Base-by-base conservation (phyloP, 2,329 filamentous ascomycete genomes). In the Penicillium italicum region DNA sequence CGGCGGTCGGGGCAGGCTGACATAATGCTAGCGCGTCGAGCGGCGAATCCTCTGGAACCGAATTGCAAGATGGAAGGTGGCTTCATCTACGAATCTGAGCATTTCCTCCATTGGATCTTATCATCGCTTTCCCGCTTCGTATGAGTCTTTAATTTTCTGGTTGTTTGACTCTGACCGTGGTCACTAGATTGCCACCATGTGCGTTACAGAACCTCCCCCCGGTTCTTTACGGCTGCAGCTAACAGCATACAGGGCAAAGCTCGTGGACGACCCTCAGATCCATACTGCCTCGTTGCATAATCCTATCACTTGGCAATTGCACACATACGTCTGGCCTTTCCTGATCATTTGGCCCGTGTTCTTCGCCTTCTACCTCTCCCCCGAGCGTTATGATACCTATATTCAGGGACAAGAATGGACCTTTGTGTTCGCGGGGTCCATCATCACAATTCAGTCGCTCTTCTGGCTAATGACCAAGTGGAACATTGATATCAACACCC, bases 351-450 rank as follows among this genome's bases (percentile, higher is more conserved):
- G 95, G 92, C 94, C 95, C 50, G 78, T 89, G 67, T 97, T 97
- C 76, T 84, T 96, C 62, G 85, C 89, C 72, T 86, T 92, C 75
- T 97, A 96, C 74, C 85, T 96, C 51, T 88, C 85, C 22, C 81
- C 86, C 59, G 87, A 91, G 51, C 85, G 90, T 63, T 99, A 99
- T 75, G 88, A 96, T 63, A 88, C 87, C 71, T 87, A 97, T 78
- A 95, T 99, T 62, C 85, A 89, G 67, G 92, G 88, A n/a, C 86
- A 89, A 66, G 94, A 99, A 80, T 99, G 94, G 93, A 97, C 95
- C 0, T 96, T 96, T 72, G 90, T 99, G 60, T 99, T 90, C 86
- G 84, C 88, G 63, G 93, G 89, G 67, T 82, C 85, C 64, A 97
- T 99, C 71, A 81, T 95, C 72, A 96, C 92, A 11, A 69, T 88